Evolutionary conservation across 371 early-diverging fungal genomes (phyloP), one percentile per base, ranked within the genome.

Genomic region (Rhizopus delemar): DNA sequence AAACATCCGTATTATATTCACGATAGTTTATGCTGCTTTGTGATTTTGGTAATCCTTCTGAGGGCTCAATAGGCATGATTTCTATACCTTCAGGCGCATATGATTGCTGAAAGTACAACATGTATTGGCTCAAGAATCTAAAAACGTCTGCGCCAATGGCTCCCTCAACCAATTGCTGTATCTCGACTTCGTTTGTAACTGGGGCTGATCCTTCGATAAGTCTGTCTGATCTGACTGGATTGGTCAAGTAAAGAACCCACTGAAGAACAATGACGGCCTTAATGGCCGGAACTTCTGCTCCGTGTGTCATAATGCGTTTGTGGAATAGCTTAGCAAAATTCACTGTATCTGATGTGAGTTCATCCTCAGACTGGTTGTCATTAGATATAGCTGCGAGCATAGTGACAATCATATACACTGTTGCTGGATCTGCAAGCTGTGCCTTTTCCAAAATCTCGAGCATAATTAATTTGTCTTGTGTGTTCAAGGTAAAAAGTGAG

Each of bases 231-330:
- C 70, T 59, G 82, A 56, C 58, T 84, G 87, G 56, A 86, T 69
- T 51, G n/a, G 52, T 48, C 16, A 67, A 33, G 33, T 67, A 67
- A 5, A 67, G 34, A 34, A 81, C 63, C 87, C 90, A 91, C 68
- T 92, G 92, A 41, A 92, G 66, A 43, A 84, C 69, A 22, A 89
- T 68, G 0, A 86, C 67, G 6, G 86, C 82, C 51, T 85, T 84
- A 34, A 91, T 71, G 0, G 82, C 86, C 5, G 83, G 83, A 13
- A 82, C 80, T 29, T 69, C 68, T 75, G 86, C 85, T 48, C 58
- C 59, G 59, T 53, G 56, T 48, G 55, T 68, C 61, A 59, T 68
- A 54, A 74, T 62, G 16, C 68, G 51, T 29, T 70, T 41, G 16
- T 78, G 70, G 39, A 75, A 63, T n/a, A 28, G 32, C n/a, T 58